Evolutionary conservation across 352 stramenopile species (phyloP).

Genomic region (Pythium phragmiticola): DNA sequence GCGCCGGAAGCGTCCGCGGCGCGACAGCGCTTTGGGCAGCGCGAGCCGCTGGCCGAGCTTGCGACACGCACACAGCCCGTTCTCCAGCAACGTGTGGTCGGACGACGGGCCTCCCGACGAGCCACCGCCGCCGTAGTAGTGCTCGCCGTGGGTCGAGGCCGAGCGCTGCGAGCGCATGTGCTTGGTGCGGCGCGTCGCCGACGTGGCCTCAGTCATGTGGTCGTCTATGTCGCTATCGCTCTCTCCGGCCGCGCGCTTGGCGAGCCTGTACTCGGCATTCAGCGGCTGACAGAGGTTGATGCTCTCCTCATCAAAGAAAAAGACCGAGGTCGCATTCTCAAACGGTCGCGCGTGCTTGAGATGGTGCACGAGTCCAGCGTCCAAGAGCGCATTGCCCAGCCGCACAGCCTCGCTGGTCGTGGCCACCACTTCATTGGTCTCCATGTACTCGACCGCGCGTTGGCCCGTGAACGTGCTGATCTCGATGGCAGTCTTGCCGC

Average conservation of each 20-base stretch:
- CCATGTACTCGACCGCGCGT: conserved; percentile 19
- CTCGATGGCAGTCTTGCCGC: conserved; percentile 26
- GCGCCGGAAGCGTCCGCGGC: conserved; percentile 8
- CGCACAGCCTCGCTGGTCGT: conserved; percentile 25
- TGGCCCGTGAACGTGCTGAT: conserved; percentile 18
- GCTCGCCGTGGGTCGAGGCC: conserved; percentile 43
- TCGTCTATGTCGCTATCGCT: not conserved
- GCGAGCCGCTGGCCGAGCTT: conserved; percentile 56
- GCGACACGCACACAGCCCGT: conserved; percentile 48
- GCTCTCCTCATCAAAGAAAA: conserved; percentile 31
- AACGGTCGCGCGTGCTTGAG: conserved; percentile 29
- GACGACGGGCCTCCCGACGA: conserved; percentile 33
- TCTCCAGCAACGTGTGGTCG: conserved; percentile 32
- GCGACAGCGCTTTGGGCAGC: conserved; percentile 29
- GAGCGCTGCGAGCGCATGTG: conserved; percentile 33
- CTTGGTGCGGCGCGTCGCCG: conserved; percentile 13
- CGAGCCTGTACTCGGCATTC: conserved; percentile 1
- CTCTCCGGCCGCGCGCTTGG: conserved; percentile 11
- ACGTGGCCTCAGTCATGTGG: not conserved
- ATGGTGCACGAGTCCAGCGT: conserved; percentile 33
- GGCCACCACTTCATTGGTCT: conserved; percentile 22
- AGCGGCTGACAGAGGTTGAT: conserved; percentile 29
- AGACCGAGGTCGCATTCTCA: conserved; percentile 12
- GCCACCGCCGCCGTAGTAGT: conserved; percentile 11
- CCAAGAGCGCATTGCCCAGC: conserved; percentile 36